Percentiles rank a stretch among this genome's conserved stretches.
phyloP scores from a whole-genome alignment of 345 rosid genomes.

The Murraya koenigii region DNA sequence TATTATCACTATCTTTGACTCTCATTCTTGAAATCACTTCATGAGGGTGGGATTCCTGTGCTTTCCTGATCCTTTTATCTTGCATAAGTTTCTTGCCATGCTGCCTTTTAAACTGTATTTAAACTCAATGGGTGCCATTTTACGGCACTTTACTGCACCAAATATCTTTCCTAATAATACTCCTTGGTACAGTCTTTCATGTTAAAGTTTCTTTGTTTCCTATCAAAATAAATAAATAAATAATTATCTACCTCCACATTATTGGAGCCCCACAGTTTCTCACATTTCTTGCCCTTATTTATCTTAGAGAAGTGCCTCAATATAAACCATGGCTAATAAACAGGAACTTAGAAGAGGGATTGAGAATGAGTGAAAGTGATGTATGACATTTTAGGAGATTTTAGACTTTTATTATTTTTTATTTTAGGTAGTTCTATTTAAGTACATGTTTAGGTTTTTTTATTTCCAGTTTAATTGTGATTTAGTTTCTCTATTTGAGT shows the following conservation, averaged over 20 bases:
- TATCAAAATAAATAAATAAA: background rate
- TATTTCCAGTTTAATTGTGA: no score
- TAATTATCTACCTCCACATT: background rate
- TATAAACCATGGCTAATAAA: background rate
- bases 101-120: background rate
- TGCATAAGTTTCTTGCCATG: background rate
- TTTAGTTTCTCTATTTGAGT: no score
- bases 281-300: background rate
- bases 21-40: background rate
- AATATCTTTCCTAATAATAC: background rate
- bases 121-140: background rate
- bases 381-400: no score
- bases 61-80: background rate
- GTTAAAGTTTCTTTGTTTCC: background rate
- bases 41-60: background rate
- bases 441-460: no score
- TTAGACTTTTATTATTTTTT: no score
- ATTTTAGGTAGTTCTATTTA: no score
- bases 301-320: background rate
- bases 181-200: background rate
- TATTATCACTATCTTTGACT: background rate
- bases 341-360: background rate
- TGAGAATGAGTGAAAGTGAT: background rate
- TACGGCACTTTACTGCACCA: background rate
- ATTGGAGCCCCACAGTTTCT: background rate